Conservation (phyloP, 73 alveolate genomes). For the Paramecium biaurelia region DNA sequence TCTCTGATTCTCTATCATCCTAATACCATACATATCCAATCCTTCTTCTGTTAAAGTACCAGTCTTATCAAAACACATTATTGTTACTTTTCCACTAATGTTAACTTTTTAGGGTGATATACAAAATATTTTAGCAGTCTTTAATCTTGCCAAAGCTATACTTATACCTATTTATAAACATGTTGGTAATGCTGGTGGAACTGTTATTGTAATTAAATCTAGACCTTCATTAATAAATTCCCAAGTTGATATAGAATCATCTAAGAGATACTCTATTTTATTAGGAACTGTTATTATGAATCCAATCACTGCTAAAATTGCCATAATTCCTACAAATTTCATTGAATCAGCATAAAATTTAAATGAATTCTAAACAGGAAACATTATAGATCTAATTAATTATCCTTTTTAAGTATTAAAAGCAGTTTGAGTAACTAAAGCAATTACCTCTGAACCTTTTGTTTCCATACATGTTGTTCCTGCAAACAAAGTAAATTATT, state of each 20-base stretch:
- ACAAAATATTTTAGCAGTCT: conserved; percentile 76
- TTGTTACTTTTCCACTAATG: conserved; percentile 89
- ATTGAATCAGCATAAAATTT: conserved; percentile 74
- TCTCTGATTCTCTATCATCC: conserved; percentile 58
- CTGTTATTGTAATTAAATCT: conserved; percentile 78
- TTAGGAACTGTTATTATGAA: conserved; percentile 55
- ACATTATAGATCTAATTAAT: conserved; percentile 75
- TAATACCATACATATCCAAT: conserved; percentile 84
- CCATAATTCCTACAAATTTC: conserved; percentile 71
- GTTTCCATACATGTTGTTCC: conserved; percentile 70
- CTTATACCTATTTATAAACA: conserved; percentile 76
- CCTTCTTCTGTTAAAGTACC: conserved; percentile 98
- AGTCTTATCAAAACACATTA: conserved; percentile 95
- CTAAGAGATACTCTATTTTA: conserved; percentile 57
- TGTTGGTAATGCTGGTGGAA: conserved; percentile 86
- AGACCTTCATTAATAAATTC: conserved; percentile 58
- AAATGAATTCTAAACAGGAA: conserved; percentile 75
- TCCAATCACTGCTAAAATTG: conserved; percentile 68
- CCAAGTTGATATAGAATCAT: conserved; percentile 41
- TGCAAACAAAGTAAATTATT: conserved; percentile 58
- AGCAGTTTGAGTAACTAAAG: conserved; percentile 73
- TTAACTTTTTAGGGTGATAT: conserved; percentile 90
- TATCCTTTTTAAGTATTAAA: conserved; percentile 79
- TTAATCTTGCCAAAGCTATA: conserved; percentile 85
- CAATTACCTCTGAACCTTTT: conserved; percentile 57